Conservation (phyloP, 805 yeast species). For the Saitoella complicata region DNA sequence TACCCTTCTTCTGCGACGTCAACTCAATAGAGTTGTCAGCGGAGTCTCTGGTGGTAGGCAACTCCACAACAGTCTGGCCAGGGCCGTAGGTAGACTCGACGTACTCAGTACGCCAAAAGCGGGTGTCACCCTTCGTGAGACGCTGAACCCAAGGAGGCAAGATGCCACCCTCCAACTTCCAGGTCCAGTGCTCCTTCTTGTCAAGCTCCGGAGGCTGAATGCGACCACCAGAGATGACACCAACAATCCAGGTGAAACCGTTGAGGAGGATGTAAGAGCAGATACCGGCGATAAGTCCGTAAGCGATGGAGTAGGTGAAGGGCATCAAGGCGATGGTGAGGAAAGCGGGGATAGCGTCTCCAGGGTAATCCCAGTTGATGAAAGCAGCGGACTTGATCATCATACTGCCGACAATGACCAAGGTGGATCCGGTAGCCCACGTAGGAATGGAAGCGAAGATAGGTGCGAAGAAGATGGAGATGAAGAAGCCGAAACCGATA, state of each 20-base stretch:
- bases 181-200: constrained; percentile 13
- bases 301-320: constrained; percentile 14
- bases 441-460: constrained; percentile 15
- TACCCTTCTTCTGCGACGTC: too few species aligned
- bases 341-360: constrained; percentile 14
- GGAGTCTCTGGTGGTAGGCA: too few species aligned
- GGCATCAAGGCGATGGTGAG: constrained; percentile 15
- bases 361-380: constrained; percentile 13
- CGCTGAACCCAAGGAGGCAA: constrained; percentile 7
- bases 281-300: constrained; percentile 14
- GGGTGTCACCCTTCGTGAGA: constrained; percentile 1
- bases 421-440: constrained; percentile 15
- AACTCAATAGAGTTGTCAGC: too few species aligned
- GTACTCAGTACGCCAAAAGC: constrained; percentile 2
- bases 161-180: constrained; percentile 8
- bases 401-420: constrained; percentile 13
- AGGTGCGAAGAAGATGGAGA: constrained; percentile 13
- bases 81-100: neutral
- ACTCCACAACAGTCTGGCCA: too few species aligned
- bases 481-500: constrained; percentile 14
- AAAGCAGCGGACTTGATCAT: constrained; percentile 12
- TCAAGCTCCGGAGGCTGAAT: constrained; percentile 11
- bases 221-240: constrained; percentile 8
- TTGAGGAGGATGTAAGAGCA: constrained; percentile 11
- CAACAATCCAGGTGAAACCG: constrained; percentile 6